phyloP scores from a whole-genome alignment of 2,329 filamentous ascomycete species.

The Pleurostoma richardsiae region DNA sequence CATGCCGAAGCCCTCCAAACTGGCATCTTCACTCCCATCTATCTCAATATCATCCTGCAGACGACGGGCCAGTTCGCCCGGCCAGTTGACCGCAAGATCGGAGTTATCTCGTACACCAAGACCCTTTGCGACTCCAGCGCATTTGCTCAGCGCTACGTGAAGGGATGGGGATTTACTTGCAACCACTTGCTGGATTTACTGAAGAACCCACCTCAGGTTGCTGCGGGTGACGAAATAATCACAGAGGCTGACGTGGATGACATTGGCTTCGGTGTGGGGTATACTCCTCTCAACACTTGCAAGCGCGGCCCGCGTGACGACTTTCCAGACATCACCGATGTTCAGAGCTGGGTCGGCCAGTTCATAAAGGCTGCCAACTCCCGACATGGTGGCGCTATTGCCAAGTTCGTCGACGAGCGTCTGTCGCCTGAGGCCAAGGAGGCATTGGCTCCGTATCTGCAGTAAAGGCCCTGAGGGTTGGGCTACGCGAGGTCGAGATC shows the following conservation, averaged over 20 bases:
- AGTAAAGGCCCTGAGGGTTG: slow-evolving; percentile 15
- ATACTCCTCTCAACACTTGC: slow-evolving; percentile 90
- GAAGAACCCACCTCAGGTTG: slow-evolving; percentile 74
- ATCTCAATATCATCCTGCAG: slow-evolving; percentile 79
- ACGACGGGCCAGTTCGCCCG: slow-evolving; percentile 84
- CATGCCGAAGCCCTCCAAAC: slow-evolving; percentile 78
- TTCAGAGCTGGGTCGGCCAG: slow-evolving; percentile 77
- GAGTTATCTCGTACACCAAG: slow-evolving; percentile 89
- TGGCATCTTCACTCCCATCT: slow-evolving; percentile 77
- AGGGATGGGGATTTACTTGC: slow-evolving; percentile 88
- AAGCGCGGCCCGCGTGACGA: slow-evolving; percentile 70
- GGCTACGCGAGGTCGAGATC: too few relatives aligned
- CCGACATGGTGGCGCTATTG: slow-evolving; percentile 66
- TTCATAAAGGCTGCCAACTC: slow-evolving; percentile 75
- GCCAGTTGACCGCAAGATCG: slow-evolving; percentile 86
- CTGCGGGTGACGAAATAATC: slow-evolving; percentile 68
- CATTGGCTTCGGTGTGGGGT: slow-evolving; percentile 89
- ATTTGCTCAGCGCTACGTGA: slow-evolving; percentile 76
- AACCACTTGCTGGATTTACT: slow-evolving; percentile 85
- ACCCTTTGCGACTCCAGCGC: slow-evolving; percentile 80
- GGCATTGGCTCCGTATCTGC: slow-evolving; percentile 46
- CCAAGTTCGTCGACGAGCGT: slow-evolving; percentile 65
- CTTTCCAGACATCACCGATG: slow-evolving; percentile 78
- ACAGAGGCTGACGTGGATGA: slow-evolving; percentile 91
- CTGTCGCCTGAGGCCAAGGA: slow-evolving; percentile 57